Conservation (phyloP, 1,284 basidiomycete genomes). For the Malassezia obtusa region DNA sequence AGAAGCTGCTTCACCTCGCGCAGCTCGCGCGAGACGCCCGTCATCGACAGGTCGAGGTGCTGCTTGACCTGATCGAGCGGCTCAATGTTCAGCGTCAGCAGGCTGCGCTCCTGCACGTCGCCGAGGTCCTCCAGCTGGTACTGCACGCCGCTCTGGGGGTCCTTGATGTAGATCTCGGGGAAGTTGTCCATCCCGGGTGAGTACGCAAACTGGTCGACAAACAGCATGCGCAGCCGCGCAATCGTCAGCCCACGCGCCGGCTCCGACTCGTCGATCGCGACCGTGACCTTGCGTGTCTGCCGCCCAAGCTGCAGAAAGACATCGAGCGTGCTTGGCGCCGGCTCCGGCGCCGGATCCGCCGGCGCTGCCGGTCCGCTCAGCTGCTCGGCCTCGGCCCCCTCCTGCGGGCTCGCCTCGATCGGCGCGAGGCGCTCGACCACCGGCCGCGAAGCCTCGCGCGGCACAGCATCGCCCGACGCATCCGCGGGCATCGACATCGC, state of each 20-base stretch:
- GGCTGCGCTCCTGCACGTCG: slow-evolving; percentile 78
- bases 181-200: slow-evolving; percentile 81
- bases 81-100: slow-evolving; percentile 88
- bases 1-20: slow-evolving; percentile 73
- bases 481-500: not conserved
- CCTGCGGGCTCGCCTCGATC: not conserved
- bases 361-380: not conserved
- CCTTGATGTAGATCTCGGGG: slow-evolving; percentile 87
- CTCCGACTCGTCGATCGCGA: slow-evolving; percentile 53
- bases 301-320: slow-evolving; percentile 84
- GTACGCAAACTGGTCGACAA: slow-evolving; percentile 90
- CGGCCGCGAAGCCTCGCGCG: not conserved
- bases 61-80: slow-evolving; percentile 97
- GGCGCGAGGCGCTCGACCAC: not conserved
- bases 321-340: slow-evolving; percentile 1
- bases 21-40: slow-evolving; percentile 73
- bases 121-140: slow-evolving; percentile 91
- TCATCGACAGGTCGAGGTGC: slow-evolving; percentile 85
- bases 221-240: slow-evolving; percentile 67
- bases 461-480: not conserved
- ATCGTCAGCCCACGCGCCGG: slow-evolving; percentile 54
- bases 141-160: slow-evolving; percentile 77
- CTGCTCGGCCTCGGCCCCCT: not conserved
- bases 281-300: slow-evolving; percentile 75
- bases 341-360: not conserved